These are phyloP conservation scores for Malassezia nana DNA, from an alignment of 1,284 basidiomycete genomes.

Conservation along the genomic window DNA sequence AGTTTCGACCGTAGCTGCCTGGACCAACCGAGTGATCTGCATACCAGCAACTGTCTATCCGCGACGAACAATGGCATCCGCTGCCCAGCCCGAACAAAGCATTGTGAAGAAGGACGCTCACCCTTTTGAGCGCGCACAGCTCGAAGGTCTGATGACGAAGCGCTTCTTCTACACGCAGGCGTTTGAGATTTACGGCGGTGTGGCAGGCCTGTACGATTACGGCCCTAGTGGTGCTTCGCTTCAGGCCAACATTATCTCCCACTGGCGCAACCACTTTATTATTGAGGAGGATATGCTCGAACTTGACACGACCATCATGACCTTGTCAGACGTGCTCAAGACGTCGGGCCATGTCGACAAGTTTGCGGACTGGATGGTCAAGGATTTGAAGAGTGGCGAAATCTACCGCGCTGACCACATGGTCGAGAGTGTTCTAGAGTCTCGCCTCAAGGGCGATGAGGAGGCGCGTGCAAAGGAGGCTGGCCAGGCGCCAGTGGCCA, in stretches of 20 bases:
- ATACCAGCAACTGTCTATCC: background rate
- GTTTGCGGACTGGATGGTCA: slow-evolving; percentile 99
- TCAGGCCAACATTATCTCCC: slow-evolving; percentile 90
- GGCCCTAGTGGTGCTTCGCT: slow-evolving; percentile 84
- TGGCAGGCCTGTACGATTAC: slow-evolving; percentile 64
- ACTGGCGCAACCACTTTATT: slow-evolving; percentile 98
- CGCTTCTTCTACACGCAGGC: slow-evolving; percentile 97
- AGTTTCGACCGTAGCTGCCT: slow-evolving; percentile 1
- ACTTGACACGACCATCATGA: slow-evolving; percentile 96
- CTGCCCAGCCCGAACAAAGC: background rate
- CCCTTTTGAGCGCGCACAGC: slow-evolving; percentile 73
- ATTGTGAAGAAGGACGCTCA: slow-evolving; percentile 55
- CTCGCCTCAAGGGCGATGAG: slow-evolving; percentile 76
- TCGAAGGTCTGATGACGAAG: slow-evolving; percentile 78
- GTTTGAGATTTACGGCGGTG: slow-evolving; percentile 98
- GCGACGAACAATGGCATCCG: slow-evolving; percentile 3
- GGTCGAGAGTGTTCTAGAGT: slow-evolving; percentile 83
- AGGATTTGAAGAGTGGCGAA: slow-evolving; percentile 84
- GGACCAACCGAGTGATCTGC: slow-evolving; percentile 1
- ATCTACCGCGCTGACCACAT: slow-evolving; percentile 96
- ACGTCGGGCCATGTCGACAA: slow-evolving; percentile 96
- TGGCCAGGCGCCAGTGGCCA: slow-evolving; percentile 16
- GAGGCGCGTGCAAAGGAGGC: slow-evolving; percentile 63
- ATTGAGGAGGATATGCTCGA: slow-evolving; percentile 98
- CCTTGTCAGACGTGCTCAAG: slow-evolving; percentile 86